Percentiles rank a stretch among this genome's conserved stretches.
Conservation (phyloP, 2,329 filamentous ascomycete genomes). For the Sclerotinia minor region DNA sequence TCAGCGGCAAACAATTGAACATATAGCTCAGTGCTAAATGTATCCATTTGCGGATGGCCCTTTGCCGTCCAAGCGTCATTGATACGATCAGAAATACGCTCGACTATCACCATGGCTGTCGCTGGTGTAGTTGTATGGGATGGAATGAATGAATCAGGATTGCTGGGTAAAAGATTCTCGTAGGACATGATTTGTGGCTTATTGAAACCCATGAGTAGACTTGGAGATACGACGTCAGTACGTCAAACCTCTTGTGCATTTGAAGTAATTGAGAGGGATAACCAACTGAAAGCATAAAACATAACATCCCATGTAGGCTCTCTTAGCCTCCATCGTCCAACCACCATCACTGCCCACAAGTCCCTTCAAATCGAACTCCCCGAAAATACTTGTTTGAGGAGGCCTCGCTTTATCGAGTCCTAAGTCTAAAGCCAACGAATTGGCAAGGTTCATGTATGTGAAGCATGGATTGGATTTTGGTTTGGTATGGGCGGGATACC, state of each 20-base stretch:
- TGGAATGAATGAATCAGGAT: constrained; percentile 26
- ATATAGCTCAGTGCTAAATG: constrained; percentile 34
- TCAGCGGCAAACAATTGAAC: constrained; percentile 35
- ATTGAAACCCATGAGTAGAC: constrained; percentile 32
- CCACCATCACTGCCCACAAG: constrained; percentile 28
- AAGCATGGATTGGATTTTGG: constrained; percentile 39
- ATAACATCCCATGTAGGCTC: constrained; percentile 40
- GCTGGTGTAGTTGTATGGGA: neutral
- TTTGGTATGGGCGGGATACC: constrained; percentile 47
- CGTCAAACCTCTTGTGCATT: too few species aligned
- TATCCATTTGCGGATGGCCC: constrained; percentile 27
- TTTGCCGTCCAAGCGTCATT: constrained; percentile 11
- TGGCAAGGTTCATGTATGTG: constrained; percentile 41
- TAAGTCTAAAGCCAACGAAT: constrained; percentile 41
- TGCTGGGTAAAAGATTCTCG: constrained; percentile 30
- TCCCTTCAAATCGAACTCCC: constrained; percentile 29
- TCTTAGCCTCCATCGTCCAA: constrained; percentile 35
- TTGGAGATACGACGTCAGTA: constrained; percentile 1
- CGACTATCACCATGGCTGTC: constrained; percentile 30
- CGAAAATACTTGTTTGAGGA: constrained; percentile 32
- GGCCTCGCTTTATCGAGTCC: constrained; percentile 37
- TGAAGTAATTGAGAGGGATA: neutral
- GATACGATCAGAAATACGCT: constrained; percentile 32
- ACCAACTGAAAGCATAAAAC: constrained; percentile 38
- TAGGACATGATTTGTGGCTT: constrained; percentile 37